These are phyloP conservation scores for Colletotrichum abscissum DNA, from an alignment of 2,329 filamentous ascomycete genomes.

Conservation along the genomic window DNA sequence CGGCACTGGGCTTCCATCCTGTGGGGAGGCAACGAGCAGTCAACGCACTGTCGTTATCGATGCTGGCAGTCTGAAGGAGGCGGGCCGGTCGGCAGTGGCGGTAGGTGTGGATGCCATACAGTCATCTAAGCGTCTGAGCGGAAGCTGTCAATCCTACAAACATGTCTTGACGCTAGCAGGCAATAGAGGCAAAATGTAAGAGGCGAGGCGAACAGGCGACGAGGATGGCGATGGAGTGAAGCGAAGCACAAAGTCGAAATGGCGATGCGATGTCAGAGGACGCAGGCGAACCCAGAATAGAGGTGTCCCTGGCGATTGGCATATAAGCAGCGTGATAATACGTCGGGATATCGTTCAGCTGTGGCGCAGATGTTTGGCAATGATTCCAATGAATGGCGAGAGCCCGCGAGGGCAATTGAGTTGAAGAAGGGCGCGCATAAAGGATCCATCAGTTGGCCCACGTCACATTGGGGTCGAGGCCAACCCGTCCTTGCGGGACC, in stretches of 20 bases:
- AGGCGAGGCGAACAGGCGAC: neutral
- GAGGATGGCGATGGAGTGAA: neutral
- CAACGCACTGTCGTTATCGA: neutral
- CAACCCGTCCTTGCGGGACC: slow-evolving; percentile 15
- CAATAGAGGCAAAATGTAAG: no score
- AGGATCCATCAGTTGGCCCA: neutral
- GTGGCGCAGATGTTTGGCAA: slow-evolving; percentile 2
- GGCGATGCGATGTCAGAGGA: neutral
- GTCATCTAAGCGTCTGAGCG: neutral
- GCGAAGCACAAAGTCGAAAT: neutral
- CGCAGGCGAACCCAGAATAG: slow-evolving; percentile 5
- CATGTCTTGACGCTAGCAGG: neutral
- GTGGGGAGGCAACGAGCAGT: neutral
- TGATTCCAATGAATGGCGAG: slow-evolving; percentile 10
- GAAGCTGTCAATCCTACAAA: neutral
- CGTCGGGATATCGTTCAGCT: neutral
- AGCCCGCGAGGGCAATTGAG: neutral
- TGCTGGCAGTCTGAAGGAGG: neutral
- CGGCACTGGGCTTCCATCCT: neutral
- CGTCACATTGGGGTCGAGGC: slow-evolving; percentile 23
- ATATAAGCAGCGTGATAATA: slow-evolving; percentile 7
- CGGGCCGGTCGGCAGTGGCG: neutral
- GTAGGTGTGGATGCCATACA: neutral
- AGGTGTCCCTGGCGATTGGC: slow-evolving; percentile 4
- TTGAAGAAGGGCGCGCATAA: no score